Base-by-base conservation (phyloP, 495 filamentous ascomycete species). In the Halenospora varia region DNA sequence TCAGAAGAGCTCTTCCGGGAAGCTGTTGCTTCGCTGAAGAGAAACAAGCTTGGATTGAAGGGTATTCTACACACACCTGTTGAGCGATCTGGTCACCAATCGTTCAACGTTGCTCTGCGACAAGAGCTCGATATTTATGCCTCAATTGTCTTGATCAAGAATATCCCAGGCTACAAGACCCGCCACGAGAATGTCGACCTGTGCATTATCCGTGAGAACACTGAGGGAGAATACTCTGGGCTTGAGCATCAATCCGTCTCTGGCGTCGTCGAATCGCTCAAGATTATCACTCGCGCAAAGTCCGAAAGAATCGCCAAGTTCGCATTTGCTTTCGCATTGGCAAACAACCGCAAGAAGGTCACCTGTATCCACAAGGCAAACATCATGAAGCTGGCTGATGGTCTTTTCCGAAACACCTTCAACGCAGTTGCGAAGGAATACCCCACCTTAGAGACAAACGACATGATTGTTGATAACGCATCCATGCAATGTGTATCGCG, bases 281-380 rank as follows among this genome's bases (percentile, higher is more conserved):
- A 98, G 84, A 96, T 98, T 74, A 96, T 98, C 75, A 98, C 94
- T 57, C 91, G 91, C 66, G 92, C 90, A 69, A 97, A 97, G 80
- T 96, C 91, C 41, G 94, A 98, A 82, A 89, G 94, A 58, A 97
- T 98, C 66, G 89, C 92, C 73, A 96, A 97, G 73, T 98, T 98
- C 67, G 94, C 95, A 48, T 96, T 97, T 76, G 86, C 87, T 74
- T 98, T 97, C 70, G 94, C 94, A 15, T 86, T 96, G 45, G 94
- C 95, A 66, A 98, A 97, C 79, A 91, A 96, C 84, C 82, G 95
- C 67, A 90, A 94, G 80, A 97, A 96, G 85, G 90, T 97, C 24
- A 97, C 92, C 61, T 96, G 92, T 75, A 96, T 98, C 67, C 95
- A 98, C 83, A 98, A 98, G 81, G 95, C 94, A 69, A 98, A 97